Evolutionary conservation across 352 stramenopile species (phyloP).

Genomic region (Phytophthora chlamydospora): DNA sequence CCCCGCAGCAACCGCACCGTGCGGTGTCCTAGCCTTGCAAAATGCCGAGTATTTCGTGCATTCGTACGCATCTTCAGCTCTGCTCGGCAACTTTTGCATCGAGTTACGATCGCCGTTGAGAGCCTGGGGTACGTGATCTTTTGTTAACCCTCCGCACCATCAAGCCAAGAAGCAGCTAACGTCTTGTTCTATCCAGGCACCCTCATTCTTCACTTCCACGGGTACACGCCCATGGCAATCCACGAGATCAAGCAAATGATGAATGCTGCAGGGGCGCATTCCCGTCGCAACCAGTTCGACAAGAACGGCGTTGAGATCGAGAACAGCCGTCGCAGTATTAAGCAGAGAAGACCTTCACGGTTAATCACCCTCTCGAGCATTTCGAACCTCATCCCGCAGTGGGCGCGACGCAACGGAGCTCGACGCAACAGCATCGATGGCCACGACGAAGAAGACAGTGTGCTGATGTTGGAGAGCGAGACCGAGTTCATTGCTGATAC

Average conservation of each 20-base stretch:
- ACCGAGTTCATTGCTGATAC: constrained; percentile 16
- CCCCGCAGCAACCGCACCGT: constrained; percentile 51
- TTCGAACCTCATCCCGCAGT: constrained; percentile 38
- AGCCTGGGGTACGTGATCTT: constrained; percentile 51
- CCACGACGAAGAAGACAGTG: constrained; percentile 52
- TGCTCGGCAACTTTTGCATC: constrained; percentile 76
- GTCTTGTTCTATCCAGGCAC: constrained; percentile 41
- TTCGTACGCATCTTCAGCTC: constrained; percentile 69
- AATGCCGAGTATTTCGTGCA: constrained; percentile 74
- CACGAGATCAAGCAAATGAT: constrained; percentile 65
- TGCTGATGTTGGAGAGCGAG: constrained; percentile 33
- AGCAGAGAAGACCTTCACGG: constrained; percentile 22
- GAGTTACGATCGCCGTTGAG: constrained; percentile 67
- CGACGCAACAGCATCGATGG: constrained; percentile 45
- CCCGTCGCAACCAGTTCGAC: constrained; percentile 28
- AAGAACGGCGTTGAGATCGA: constrained; percentile 25
- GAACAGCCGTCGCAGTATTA: constrained; percentile 19
- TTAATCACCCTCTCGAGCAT: constrained; percentile 47
- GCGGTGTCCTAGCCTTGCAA: constrained; percentile 65
- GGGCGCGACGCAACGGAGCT: constrained; percentile 38
- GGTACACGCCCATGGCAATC: constrained; percentile 46
- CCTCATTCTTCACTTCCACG: constrained; percentile 79
- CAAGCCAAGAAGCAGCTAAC: background rate
- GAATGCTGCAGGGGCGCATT: constrained; percentile 46
- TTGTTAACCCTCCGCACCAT: background rate